phyloP scores from a whole-genome alignment of 306 rosid species.

The Lithocarpus polystachyus region DNA sequence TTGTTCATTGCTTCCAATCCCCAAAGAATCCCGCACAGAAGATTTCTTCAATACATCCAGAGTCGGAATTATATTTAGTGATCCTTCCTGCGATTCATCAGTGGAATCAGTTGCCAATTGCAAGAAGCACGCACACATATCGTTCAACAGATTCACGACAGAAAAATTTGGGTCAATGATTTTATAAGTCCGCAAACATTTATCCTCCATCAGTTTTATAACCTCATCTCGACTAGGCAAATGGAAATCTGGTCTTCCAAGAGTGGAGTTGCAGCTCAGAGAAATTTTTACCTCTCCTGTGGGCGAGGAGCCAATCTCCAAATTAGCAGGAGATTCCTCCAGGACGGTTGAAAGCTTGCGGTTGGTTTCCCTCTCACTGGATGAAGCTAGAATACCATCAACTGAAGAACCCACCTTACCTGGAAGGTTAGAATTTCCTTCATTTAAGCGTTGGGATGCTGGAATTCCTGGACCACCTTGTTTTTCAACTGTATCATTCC shows the following conservation, averaged over 20 bases:
- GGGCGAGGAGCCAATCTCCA: conserved; percentile 55
- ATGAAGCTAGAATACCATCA: conserved; percentile 28
- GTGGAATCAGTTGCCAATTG: conserved; percentile 62
- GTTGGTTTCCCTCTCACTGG: conserved; percentile 30
- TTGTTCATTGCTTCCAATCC: conserved; percentile 31
- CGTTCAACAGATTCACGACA: conserved; percentile 56
- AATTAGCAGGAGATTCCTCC: conserved; percentile 33
- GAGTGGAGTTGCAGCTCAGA: conserved; percentile 47
- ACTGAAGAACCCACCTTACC: not conserved
- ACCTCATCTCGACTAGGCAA: conserved; percentile 52
- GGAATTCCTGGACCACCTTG: conserved; percentile 30
- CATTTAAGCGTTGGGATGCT: conserved; percentile 31
- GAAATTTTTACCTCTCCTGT: conserved; percentile 79
- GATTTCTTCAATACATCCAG: conserved; percentile 38
- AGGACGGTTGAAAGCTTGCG: conserved; percentile 29
- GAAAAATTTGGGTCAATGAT: conserved; percentile 60
- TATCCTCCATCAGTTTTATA: conserved; percentile 69
- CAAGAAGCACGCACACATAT: conserved; percentile 59
- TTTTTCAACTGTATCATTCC: conserved; percentile 32
- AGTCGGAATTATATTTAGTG: conserved; percentile 34
- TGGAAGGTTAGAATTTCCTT: conserved; percentile 8
- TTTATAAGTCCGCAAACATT: conserved; percentile 67
- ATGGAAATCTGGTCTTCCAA: conserved; percentile 49
- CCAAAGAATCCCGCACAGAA: conserved; percentile 27
- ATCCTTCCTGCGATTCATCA: conserved; percentile 62